Evolutionary conservation across 768 basidiomycete species (phyloP), one percentile per base, ranked within the genome.

Genomic region (Boletus edulis): DNA sequence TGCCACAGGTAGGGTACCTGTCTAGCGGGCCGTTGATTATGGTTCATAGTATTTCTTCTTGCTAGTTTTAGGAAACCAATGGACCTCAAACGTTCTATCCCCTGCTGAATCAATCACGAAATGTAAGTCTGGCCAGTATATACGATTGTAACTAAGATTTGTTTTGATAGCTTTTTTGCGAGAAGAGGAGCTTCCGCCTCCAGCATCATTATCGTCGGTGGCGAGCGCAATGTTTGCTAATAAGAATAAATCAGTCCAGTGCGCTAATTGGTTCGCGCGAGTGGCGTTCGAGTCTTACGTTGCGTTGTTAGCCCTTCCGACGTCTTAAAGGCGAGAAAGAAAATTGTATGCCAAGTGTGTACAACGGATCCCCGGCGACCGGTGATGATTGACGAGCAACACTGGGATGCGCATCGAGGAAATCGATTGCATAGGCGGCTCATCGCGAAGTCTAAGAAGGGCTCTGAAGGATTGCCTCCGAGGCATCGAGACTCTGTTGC

Each of bases 311-410:
- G 90, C 58, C 88, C 89, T 3, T 69, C 71, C 2, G 76, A 78
- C 4, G 72, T 82, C 17, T 70, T 91, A 5, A 66, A 72, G 43
- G 81, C 82, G 1, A 79, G 83, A 47, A 80, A 75, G 52, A 85
- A 84, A 59, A 65, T 78, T 7, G 71, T 82, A 5, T 94, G 91
- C 66, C 62, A 76, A 3, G 67, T 78, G 11, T 94, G 91, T 62
- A 91, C 90, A 10, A 52, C 65, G 4, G 73, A 89, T 51, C 62
- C 75, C 3, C 69, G 76, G 20, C 75, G 77, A 24, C 91, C 91
- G 0, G 69, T 82, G 14, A 80, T 89, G 76, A 81, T 93, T 71
- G 80, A 89, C 46, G 78, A 76, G 10, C 53, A 55, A 11, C 68
- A 78, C 46, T 87, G 87, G 84, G 73, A 77, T 2, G 70, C 68